A percentile compares a stretch with the other conserved stretches of the same genome.
phyloP scores from a whole-genome alignment of 163 green algal species.

The Chlamydomonas reinhardtii region DNA sequence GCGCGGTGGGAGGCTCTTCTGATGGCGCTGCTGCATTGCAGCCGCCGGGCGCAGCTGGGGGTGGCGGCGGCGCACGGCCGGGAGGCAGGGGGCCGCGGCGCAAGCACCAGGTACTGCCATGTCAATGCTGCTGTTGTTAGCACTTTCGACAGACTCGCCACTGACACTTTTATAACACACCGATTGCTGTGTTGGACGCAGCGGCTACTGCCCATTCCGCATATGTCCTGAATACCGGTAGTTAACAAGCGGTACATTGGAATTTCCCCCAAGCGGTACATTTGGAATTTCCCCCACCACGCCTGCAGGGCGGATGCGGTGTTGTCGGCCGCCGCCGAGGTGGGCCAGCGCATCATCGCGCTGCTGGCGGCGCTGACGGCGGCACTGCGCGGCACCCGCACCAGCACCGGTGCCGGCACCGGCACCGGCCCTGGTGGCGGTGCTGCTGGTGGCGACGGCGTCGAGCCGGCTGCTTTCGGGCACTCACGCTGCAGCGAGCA shows the following conservation, averaged over 20 bases:
- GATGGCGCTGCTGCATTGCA: slow-evolving; percentile 1
- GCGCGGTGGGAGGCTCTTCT: slow-evolving; percentile 27
- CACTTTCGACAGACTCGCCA: too few relatives aligned
- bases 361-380: neutral
- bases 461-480: neutral
- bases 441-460: neutral
- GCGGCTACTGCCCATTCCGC: too few relatives aligned
- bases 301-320: slow-evolving; percentile 15
- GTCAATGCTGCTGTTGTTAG: too few relatives aligned
- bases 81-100: too few relatives aligned
- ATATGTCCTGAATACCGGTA: too few relatives aligned
- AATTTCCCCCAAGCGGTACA: too few relatives aligned
- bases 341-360: neutral
- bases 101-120: too few relatives aligned
- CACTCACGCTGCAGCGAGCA: too few relatives aligned
- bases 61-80: neutral
- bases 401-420: neutral
- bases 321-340: neutral
- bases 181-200: too few relatives aligned
- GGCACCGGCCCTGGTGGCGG: neutral
- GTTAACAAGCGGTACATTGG: too few relatives aligned
- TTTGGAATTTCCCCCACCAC: too few relatives aligned
- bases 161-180: too few relatives aligned
- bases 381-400: neutral
- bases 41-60: neutral